Base-by-base conservation (phyloP, 768 basidiomycete genomes). In the Tylopilus sp. region DNA sequence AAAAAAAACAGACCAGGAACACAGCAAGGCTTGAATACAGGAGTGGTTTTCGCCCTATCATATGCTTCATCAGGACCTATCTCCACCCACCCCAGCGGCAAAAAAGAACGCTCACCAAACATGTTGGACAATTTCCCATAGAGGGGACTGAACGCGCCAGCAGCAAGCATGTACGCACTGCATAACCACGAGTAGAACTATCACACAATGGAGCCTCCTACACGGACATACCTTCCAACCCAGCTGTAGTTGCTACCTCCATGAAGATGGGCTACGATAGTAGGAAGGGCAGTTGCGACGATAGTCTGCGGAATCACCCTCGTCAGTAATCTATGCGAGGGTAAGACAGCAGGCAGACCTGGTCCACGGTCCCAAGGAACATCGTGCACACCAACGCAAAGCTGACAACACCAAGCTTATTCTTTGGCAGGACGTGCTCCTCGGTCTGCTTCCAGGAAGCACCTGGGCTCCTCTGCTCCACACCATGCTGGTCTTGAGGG, bases 91-190 rank as follows among this genome's bases (percentile, higher is more conserved):
- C 28, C 11, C 11, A 28, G 11, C 40, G 4, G 18, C 17, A 25
- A n/a, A n/a, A n/a, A n/a, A 11, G 18, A 18, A 36, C 38, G 4
- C 51, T 38, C 47, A 65, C 74, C 74, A 23, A 74, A 53, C 35
- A 76, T 71, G 65, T 88, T 83, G 2, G 86, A 88, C 0, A 89
- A 67, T 61, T 89, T 90, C 10, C 89, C 90, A 56, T 90, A 91
- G 2, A 88, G 58, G 0, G 89, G 88, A 0, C 82, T 74, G 10
- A 87, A 71, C 4, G 83, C 72, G 15, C 84, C 81, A 3, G 82
- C 79, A 0, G 83, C 77, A 18, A 92, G 79, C 17, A 91, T 71
- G 63, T 91, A 92, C 28, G 88, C 82, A 62, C 86, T 88, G 25
- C 36, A 5, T 7, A 44, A 10, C 20, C 6, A 20, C 9, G 6